Conservation (phyloP, 1,139 yeast species). For the Blastobotrys ciferrii region DNA sequence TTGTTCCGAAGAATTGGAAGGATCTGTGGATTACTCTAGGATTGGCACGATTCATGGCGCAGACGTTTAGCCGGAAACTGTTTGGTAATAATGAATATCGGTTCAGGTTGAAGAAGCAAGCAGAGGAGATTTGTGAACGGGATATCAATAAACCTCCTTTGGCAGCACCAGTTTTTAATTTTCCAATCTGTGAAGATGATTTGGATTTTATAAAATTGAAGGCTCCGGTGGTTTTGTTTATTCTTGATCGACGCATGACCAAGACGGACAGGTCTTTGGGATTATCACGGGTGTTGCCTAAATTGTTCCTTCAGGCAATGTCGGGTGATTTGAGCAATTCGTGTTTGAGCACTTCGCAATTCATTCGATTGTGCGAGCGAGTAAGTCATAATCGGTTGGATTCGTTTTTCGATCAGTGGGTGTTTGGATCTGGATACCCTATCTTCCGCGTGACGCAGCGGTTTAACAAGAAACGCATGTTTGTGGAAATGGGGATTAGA, state of each 20-base stretch:
- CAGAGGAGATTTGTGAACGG: conserved; percentile 64
- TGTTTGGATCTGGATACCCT: conserved; percentile 86
- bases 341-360: conserved; percentile 76
- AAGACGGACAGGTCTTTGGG: conserved; percentile 95
- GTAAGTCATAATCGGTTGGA: conserved; percentile 87
- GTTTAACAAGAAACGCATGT: conserved; percentile 89
- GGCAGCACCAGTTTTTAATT: conserved; percentile 61
- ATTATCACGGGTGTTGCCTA: conserved; percentile 85
- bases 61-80: conserved; percentile 61
- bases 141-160: conserved; percentile 85
- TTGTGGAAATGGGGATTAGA: conserved; percentile 90
- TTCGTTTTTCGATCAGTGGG: conserved; percentile 89
- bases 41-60: conserved; percentile 78
- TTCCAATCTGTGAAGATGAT: conserved; percentile 66
- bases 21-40: conserved; percentile 95
- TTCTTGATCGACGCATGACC: conserved; percentile 88
- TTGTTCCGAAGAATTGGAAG: conserved; percentile 74
- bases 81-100: conserved; percentile 86
- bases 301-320: conserved; percentile 89
- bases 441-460: conserved; percentile 83
- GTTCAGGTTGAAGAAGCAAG: conserved; percentile 60
- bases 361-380: conserved; percentile 89
- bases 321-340: conserved; percentile 86
- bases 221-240: conserved; percentile 81
- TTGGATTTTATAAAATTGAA: conserved; percentile 68